Base-by-base conservation (phyloP, 495 filamentous ascomycete species). In the Penicillium roqueforti region DNA sequence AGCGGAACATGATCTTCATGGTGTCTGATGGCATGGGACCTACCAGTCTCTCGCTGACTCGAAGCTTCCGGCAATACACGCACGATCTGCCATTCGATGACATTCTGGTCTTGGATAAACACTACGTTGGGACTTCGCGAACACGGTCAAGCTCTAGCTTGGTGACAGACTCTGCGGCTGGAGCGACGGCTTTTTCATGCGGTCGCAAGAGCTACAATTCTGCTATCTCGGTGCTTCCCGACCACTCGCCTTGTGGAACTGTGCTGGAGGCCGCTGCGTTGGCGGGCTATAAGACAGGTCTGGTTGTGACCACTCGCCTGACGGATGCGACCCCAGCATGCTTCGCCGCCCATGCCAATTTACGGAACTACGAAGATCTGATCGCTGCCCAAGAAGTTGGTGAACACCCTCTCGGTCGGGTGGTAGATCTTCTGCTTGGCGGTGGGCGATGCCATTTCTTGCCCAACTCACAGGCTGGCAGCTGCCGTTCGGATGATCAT, bases 21-120 rank as follows among this genome's bases (percentile, higher is more conserved):
- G 95, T 98, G 8, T 95, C 89, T 0, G 93, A 98, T 65, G 93
- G 92, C 51, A 97, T 98, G 95, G 93, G 93, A 0, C 93, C 93
- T 3, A 88, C 92, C 19, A 92, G 89, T 66, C 78, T 97, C 22
- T 83, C 83, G 11, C 69, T 97, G 65, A 96, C 95, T 6, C 77
- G 93, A 42, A 84, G 81, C 63, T 97, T 89, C 74, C 78, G 83
- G 26, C 93, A 98, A 68, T 74, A 78, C 31, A 66, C 73, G n/a
- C 76, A 84, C 31, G 82, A 80, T 11, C 74, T 92, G 14, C 84
- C 87, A 3, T 73, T 79, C 51, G 82, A 84, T 51, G 80, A 95
- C 56, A 84, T 79, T 6, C 78, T 98, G 46, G 79, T 86, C 5
- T 76, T 98, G 53, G 93, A 98, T 62, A 69, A 84, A 55, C 86